These are phyloP conservation scores for Pseudogymnoascus sp. DNA, from an alignment of 2,329 filamentous ascomycete genomes.

Conservation along the genomic window DNA sequence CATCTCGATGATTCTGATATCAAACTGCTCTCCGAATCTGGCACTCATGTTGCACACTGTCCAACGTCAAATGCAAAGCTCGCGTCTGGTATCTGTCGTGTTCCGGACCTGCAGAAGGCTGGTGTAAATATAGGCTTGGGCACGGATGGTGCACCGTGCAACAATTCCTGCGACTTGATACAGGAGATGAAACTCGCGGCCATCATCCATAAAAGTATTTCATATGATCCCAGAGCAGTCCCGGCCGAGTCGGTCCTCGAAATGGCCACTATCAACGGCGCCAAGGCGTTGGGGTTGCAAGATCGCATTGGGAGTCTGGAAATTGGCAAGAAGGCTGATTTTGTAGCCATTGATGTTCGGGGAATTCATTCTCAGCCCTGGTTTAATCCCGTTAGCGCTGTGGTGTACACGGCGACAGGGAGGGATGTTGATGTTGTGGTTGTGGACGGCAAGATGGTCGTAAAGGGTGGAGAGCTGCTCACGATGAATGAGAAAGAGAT, in stretches of 20 bases:
- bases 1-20: constrained; percentile 41
- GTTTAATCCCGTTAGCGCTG: constrained; percentile 31
- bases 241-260: constrained; percentile 39
- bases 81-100: constrained; percentile 41
- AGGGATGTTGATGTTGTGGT: constrained; percentile 39
- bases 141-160: constrained; percentile 46
- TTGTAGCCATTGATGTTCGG: constrained; percentile 32
- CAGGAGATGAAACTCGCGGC: constrained; percentile 46
- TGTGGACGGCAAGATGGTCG: constrained; percentile 36
- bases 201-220: constrained; percentile 40
- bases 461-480: constrained; percentile 30
- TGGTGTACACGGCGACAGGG: constrained; percentile 40
- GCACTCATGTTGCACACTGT: constrained; percentile 43
- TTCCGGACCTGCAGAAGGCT: constrained; percentile 37
- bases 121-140: constrained; percentile 43
- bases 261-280: constrained; percentile 46
- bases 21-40: constrained; percentile 32
- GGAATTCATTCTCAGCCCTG: constrained; percentile 18
- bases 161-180: constrained; percentile 43
- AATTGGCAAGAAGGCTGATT: constrained; percentile 39
- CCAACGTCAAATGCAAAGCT: constrained; percentile 46
- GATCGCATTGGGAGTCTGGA: constrained; percentile 35
- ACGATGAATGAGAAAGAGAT: constrained; percentile 37
- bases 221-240: constrained; percentile 36
- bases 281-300: constrained; percentile 39